Evolutionary conservation across 2,329 filamentous ascomycete species (phyloP).

Genomic region (Apiospora arundinis): DNA sequence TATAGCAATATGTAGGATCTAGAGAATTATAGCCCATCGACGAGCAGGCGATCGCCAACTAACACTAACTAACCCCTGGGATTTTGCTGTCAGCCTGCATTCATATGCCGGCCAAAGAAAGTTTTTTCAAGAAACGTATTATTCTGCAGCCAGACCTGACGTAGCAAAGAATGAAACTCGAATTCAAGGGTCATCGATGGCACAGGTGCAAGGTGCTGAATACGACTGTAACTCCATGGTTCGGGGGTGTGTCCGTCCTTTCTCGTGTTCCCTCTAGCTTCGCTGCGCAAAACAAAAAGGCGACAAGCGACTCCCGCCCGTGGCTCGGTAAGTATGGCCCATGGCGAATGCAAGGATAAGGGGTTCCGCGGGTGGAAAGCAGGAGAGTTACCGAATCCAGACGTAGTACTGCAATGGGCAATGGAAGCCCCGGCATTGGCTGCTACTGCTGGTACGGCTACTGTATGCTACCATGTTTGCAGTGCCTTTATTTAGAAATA

Average conservation of each 20-base stretch:
- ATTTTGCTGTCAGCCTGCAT: background rate
- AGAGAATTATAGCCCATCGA: conserved; percentile 5
- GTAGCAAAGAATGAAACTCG: background rate
- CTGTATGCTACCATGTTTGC: conserved; percentile 1
- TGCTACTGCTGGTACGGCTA: conserved; percentile 5
- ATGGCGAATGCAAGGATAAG: conserved; percentile 16
- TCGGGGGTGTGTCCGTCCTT: background rate
- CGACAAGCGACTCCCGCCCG: background rate
- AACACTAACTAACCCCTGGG: background rate
- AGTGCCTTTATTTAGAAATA: conserved; percentile 15
- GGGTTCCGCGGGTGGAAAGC: conserved; percentile 8
- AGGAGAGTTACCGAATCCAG: background rate
- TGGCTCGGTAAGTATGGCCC: conserved; percentile 5
- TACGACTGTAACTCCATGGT: background rate
- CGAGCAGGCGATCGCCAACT: background rate
- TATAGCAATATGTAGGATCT: background rate
- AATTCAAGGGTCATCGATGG: background rate
- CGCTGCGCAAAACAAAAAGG: conserved; percentile 1
- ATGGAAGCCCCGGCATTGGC: conserved; percentile 17
- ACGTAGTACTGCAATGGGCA: background rate
- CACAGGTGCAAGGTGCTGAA: background rate
- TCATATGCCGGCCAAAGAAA: background rate
- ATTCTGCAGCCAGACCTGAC: conserved; percentile 1
- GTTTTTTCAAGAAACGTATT: background rate
- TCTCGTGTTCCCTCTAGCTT: conserved; percentile 8